These are phyloP conservation scores for Botryotinia narcissicola DNA, from an alignment of 2,329 filamentous ascomycete genomes.

Conservation along the genomic window DNA sequence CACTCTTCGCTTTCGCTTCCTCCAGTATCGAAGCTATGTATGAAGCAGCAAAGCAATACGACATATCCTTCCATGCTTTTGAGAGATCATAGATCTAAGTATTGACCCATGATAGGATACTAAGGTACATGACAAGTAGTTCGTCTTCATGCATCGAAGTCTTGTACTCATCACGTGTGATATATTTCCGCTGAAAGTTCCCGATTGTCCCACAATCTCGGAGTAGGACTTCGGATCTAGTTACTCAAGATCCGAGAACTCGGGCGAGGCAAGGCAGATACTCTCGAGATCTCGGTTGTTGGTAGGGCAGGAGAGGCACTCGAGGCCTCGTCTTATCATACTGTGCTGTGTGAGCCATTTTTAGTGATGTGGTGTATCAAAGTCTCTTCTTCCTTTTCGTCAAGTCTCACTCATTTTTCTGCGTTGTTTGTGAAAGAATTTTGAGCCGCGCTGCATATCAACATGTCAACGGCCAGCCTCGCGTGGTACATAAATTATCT, in stretches of 20 bases:
- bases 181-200: slow-evolving; percentile 18
- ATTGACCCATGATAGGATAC: neutral
- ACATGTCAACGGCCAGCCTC: slow-evolving; percentile 13
- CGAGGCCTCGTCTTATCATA: neutral
- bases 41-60: neutral
- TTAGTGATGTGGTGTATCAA: neutral
- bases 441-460: slow-evolving; percentile 16
- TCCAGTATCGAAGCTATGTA: neutral
- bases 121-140: neutral
- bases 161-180: slow-evolving; percentile 9
- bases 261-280: slow-evolving; percentile 8
- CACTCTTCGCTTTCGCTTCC: slow-evolving; percentile 9
- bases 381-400: slow-evolving; percentile 1
- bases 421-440: neutral
- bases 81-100: neutral
- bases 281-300: slow-evolving; percentile 14
- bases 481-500: neutral
- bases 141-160: neutral
- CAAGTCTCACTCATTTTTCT: neutral
- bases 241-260: slow-evolving; percentile 15
- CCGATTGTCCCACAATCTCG: slow-evolving; percentile 14
- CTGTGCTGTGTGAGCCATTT: neutral
- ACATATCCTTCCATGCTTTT: neutral
- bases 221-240: slow-evolving; percentile 11
- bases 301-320: slow-evolving; percentile 10